Percentiles rank a stretch among this genome's conserved stretches.
Conservation (phyloP, 164 flowering plant species). For the Liquidambar formosana region DNA sequence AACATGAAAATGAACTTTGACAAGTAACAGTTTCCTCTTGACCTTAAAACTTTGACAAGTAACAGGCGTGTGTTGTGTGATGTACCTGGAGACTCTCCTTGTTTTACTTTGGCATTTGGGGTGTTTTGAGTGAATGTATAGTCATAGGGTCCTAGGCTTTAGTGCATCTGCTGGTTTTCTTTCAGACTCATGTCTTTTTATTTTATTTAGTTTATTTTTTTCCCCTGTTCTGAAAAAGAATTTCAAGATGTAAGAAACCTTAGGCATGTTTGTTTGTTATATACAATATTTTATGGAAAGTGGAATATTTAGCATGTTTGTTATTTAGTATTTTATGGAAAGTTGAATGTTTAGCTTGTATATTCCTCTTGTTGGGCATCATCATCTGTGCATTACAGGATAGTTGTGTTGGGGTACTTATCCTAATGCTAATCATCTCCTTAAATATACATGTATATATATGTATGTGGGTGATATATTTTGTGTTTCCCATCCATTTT, state of each 20-base stretch:
- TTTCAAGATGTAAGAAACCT: neutral
- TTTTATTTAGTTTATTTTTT: neutral
- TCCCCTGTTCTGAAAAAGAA: neutral
- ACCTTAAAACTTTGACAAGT: slow-evolving; percentile 10
- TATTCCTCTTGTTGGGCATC: no score
- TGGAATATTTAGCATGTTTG: neutral
- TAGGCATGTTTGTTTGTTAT: slow-evolving; percentile 3
- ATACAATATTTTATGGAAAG: neutral
- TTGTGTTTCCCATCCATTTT: no score
- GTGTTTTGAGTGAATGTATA: slow-evolving; percentile 24
- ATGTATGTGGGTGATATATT: no score
- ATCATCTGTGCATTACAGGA: no score
- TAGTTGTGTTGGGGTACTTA: slow-evolving; percentile 2
- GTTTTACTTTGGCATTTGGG: slow-evolving; percentile 6
- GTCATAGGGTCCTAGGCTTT: slow-evolving; percentile 3
- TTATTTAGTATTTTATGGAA: neutral
- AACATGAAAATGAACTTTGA: slow-evolving; percentile 18
- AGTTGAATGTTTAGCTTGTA: slow-evolving; percentile 1
- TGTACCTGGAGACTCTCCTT: slow-evolving; percentile 12
- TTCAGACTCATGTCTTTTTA: slow-evolving; percentile 1
- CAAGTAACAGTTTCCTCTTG: slow-evolving; percentile 13
- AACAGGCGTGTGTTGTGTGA: slow-evolving; percentile 21
- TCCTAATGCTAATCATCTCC: slow-evolving; percentile 30
- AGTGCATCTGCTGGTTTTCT: slow-evolving; percentile 13
- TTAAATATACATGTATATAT: no score